phyloP scores from a whole-genome alignment of 129 eudicot species.

The Dittrichia graveolens region DNA sequence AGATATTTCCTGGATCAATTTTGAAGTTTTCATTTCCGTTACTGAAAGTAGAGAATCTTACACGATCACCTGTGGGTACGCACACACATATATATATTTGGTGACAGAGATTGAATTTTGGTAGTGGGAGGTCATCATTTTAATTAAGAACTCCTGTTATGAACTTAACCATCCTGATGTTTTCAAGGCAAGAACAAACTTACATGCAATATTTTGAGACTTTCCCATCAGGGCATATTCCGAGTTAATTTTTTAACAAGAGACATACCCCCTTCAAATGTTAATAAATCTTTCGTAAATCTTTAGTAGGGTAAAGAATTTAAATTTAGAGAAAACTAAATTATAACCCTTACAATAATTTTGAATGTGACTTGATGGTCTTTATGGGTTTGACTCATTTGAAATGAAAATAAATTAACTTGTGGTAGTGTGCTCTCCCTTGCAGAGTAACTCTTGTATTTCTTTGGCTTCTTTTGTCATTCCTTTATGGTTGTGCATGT shows the following conservation, averaged over 20 bases:
- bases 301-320: background rate
- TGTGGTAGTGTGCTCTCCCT: constrained; percentile 1
- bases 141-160: constrained; percentile 2
- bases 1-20: constrained; percentile 15
- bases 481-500: background rate
- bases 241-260: background rate
- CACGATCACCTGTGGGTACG: background rate
- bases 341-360: background rate
- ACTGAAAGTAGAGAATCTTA: constrained; percentile 4
- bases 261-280: constrained; percentile 10
- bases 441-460: background rate
- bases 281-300: background rate
- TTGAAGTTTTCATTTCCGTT: background rate
- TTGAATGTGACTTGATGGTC: background rate
- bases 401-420: background rate
- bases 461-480: background rate
- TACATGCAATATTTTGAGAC: background rate
- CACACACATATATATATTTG: background rate
- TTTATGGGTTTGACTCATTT: constrained; percentile 5
- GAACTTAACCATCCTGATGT: constrained; percentile 14
- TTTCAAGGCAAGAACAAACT: constrained; percentile 6
- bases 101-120: background rate
- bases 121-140: background rate
- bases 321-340: background rate
- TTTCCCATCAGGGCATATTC: constrained; percentile 15